Base-by-base conservation (phyloP, 305 asterid genomes). In the Fraxinus xanthoxyloides region DNA sequence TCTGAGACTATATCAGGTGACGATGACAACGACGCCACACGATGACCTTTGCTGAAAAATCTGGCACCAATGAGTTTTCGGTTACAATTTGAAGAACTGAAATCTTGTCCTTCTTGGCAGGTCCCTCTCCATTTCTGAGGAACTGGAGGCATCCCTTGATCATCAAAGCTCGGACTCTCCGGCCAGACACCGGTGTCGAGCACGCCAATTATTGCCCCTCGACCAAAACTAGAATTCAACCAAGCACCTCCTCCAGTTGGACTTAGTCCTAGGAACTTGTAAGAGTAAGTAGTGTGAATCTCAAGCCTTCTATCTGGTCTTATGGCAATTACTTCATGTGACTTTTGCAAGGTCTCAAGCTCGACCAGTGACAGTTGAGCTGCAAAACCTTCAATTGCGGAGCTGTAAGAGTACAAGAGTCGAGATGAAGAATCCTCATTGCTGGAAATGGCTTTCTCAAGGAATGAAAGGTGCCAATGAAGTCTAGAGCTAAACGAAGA, bases 161-260 rank as follows among this genome's bases (percentile, higher is more conserved):
- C 98, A 46, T 87, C 88, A 79, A 95, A 95, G 90, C 98, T 92
- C 19, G 98, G 97, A 78, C 97, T 93, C 76, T 93, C 98, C 0
- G 98, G 98, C 98, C 98, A 95, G 75, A 90, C 79, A 5, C 98
- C 98, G 0, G 98, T 95, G 88, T 95, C 98, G 63, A 95, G 97
- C n/a, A 95, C 87, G 1, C 97, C 99, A 24, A 94, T 88, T 35
- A 94, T 94, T 1, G 97, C 72, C 2, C 99, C 99, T 28, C 84
- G 88, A 12, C 99, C 99, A 79, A 89, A 92, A 15, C 83, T 70
- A 0, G 98, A 92, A 85, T 80, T 86, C 13, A 83, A 15, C 97
- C 95, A 89, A n/a, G 95, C 93, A 7, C 97, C 98, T 31, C 61
- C 89, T 51, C 75, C 83, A 35, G 23, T 77, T 0, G 94, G 92